Evolutionary conservation across 2,329 filamentous ascomycete genomes (phyloP).

Genomic region (Exophiala phaeomuriformis): DNA sequence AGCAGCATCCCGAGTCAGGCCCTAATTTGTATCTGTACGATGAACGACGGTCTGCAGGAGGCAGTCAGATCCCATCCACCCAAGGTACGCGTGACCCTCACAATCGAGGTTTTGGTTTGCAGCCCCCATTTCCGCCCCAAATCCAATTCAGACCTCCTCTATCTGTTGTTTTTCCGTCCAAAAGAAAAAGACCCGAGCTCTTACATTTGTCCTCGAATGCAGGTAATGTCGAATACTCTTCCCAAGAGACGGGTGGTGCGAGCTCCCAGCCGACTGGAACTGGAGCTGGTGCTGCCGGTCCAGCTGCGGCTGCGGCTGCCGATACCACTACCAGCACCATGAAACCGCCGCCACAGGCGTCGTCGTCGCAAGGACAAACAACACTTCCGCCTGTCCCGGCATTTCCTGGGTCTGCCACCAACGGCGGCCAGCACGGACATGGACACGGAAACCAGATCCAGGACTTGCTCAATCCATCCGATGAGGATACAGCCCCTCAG

Average conservation of each 20-base stretch:
- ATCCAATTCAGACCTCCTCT: too few relatives aligned
- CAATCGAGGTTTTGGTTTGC: neutral
- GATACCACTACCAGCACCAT: too few relatives aligned
- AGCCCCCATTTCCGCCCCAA: neutral
- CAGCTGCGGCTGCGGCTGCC: too few relatives aligned
- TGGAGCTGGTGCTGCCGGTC: neutral
- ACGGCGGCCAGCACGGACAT: neutral
- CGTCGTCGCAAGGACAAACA: conserved; percentile 13
- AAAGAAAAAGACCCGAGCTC: neutral
- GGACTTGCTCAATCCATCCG: conserved; percentile 24
- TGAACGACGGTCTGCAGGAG: conserved; percentile 44
- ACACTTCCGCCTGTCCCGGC: neutral
- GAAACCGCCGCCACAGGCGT: conserved; percentile 1
- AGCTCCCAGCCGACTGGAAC: neutral
- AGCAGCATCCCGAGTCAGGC: conserved; percentile 61
- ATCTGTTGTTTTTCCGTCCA: neutral
- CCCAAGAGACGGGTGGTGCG: conserved; percentile 6
- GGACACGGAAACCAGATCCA: conserved; percentile 5
- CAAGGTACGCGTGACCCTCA: conserved; percentile 43
- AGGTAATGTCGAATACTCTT: conserved; percentile 29
- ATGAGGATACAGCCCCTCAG: conserved; percentile 2
- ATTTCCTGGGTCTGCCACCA: neutral
- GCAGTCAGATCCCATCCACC: conserved; percentile 58
- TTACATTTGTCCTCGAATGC: conserved; percentile 19
- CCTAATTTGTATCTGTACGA: conserved; percentile 49